These are phyloP conservation scores for Pleurotus cornucopiae DNA, from an alignment of 768 basidiomycete genomes.

Conservation along the genomic window DNA sequence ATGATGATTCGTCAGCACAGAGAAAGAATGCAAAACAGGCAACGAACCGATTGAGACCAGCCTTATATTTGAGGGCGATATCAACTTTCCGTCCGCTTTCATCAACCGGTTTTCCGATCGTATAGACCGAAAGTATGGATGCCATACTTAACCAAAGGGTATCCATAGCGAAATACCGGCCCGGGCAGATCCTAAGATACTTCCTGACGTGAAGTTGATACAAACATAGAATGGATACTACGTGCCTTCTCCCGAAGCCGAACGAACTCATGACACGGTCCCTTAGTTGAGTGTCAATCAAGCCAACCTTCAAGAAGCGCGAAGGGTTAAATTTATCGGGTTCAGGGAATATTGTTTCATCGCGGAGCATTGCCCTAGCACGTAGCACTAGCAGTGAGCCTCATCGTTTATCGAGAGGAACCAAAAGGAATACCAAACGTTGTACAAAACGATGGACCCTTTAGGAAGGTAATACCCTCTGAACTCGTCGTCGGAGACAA, in stretches of 20 bases:
- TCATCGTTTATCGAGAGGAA: slow-evolving; percentile 3
- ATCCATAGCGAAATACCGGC: slow-evolving; percentile 24
- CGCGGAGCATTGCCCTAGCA: slow-evolving; percentile 28
- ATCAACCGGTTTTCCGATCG: slow-evolving; percentile 25
- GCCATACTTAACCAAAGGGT: slow-evolving; percentile 24
- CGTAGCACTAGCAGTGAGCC: neutral
- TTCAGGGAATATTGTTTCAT: slow-evolving; percentile 30
- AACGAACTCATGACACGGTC: slow-evolving; percentile 33
- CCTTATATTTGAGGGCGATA: neutral
- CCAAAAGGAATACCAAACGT: slow-evolving; percentile 24
- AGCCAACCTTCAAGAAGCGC: slow-evolving; percentile 40
- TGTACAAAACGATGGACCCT: slow-evolving; percentile 31
- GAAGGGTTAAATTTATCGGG: slow-evolving; percentile 37
- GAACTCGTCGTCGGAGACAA: slow-evolving; percentile 38
- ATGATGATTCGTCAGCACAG: neutral
- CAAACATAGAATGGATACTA: too few species aligned
- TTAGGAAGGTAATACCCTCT: slow-evolving; percentile 42
- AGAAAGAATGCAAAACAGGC: too few species aligned
- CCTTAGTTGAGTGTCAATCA: slow-evolving; percentile 25
- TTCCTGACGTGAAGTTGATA: neutral
- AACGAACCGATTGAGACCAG: neutral
- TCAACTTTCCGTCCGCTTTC: slow-evolving; percentile 19
- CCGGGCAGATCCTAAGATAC: slow-evolving; percentile 29
- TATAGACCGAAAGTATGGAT: slow-evolving; percentile 27
- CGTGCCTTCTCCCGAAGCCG: slow-evolving; percentile 28